These are phyloP conservation scores for Aspergillus amoenus DNA, from an alignment of 2,329 filamentous ascomycete genomes.

Conservation along the genomic window DNA sequence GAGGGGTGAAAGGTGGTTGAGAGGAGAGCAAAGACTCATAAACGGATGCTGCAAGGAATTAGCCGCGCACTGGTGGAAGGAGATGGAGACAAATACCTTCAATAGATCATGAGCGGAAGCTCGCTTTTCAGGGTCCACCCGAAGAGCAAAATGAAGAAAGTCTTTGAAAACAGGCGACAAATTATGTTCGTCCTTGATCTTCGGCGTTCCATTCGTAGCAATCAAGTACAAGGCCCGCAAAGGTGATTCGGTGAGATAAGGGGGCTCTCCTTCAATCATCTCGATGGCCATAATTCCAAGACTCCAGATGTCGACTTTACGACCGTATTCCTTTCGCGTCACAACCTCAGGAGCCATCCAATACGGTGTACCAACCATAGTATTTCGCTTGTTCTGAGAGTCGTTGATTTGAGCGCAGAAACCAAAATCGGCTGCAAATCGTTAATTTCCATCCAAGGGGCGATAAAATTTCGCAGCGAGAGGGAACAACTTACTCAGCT, in stretches of 20 bases:
- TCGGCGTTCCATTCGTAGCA: constrained; percentile 91
- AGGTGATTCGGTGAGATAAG: constrained; percentile 93
- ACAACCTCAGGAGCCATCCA: constrained; percentile 99
- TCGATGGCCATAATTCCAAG: constrained; percentile 99
- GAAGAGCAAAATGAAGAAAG: constrained; percentile 88
- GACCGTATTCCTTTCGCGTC: constrained; percentile 93
- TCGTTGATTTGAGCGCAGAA: constrained; percentile 99
- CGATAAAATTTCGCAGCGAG: neutral
- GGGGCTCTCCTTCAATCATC: constrained; percentile 98
- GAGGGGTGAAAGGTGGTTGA: constrained; percentile 77
- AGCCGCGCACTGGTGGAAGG: constrained; percentile 13
- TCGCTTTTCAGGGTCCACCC: constrained; percentile 95
- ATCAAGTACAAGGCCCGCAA: constrained; percentile 92
- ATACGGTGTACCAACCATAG: constrained; percentile 98
- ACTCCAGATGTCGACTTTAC: constrained; percentile 98
- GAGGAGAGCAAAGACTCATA: constrained; percentile 72
- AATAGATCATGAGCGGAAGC: constrained; percentile 92
- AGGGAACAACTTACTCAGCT: constrained; percentile 71
- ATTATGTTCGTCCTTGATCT: constrained; percentile 88
- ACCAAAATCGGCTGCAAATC: constrained; percentile 78
- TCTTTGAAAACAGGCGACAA: constrained; percentile 81
- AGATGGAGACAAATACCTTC: constrained; percentile 63
- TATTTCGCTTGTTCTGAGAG: constrained; percentile 93
- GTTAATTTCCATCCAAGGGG: constrained; percentile 20
- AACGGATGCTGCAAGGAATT: constrained; percentile 65